Evolutionary conservation across 2,329 filamentous ascomycete genomes (phyloP).

Genomic region (Thermoascus crustaceus): DNA sequence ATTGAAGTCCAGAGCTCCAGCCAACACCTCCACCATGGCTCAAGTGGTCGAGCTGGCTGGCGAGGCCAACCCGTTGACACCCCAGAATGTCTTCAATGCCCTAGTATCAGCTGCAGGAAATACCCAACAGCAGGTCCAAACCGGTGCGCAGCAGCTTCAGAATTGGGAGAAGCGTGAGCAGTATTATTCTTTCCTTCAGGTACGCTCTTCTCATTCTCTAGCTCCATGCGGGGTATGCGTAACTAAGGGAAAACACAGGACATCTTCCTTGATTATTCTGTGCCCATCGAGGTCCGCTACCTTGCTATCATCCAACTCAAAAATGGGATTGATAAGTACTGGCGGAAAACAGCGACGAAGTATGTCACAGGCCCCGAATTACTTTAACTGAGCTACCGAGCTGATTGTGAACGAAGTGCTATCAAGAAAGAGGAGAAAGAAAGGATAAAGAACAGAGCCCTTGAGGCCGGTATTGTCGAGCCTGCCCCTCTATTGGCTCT

Average conservation of each 20-base stretch:
- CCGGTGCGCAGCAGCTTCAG: conserved; percentile 59
- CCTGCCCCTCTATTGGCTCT: conserved; percentile 66
- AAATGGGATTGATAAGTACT: conserved; percentile 92
- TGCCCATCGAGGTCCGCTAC: conserved; percentile 72
- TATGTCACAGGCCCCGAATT: conserved; percentile 35
- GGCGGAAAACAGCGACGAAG: conserved; percentile 71
- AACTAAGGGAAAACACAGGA: conserved; percentile 41
- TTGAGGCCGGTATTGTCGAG: conserved; percentile 71
- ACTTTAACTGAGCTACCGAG: not conserved
- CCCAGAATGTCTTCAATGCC: conserved; percentile 56
- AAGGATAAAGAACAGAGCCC: conserved; percentile 63
- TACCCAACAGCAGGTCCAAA: conserved; percentile 58
- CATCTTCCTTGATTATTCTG: conserved; percentile 69
- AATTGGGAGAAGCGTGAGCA: conserved; percentile 61
- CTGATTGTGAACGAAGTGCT: conserved; percentile 34
- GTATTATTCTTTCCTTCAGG: conserved; percentile 63
- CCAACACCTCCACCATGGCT: conserved; percentile 47
- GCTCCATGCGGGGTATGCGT: conserved; percentile 1
- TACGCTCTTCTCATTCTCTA: conserved; percentile 22
- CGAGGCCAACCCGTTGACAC: conserved; percentile 64
- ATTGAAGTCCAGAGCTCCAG: not conserved
- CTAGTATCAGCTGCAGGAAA: conserved; percentile 57
- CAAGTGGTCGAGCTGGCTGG: conserved; percentile 71
- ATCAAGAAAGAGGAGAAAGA: conserved; percentile 64
- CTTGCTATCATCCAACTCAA: conserved; percentile 91